These are phyloP conservation scores for Phytophthora macrochlamydospora DNA, from an alignment of 352 stramenopile genomes.

Conservation along the genomic window DNA sequence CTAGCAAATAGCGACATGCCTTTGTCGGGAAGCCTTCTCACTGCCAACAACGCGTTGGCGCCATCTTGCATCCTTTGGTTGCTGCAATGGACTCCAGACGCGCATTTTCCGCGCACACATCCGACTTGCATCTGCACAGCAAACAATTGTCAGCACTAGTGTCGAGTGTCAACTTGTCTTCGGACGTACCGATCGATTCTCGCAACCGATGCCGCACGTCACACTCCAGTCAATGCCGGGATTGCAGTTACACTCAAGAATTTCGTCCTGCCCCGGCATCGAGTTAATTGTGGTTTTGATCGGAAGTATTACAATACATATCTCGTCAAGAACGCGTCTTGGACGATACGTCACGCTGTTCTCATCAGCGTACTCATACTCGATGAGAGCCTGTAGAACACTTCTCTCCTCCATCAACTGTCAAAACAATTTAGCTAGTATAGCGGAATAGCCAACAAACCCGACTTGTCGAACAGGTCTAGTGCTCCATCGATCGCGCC, in stretches of 20 bases:
- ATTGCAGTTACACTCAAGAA: conserved; percentile 10
- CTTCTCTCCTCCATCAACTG: conserved; percentile 4
- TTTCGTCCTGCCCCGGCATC: conserved; percentile 2
- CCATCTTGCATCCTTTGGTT: conserved; percentile 18
- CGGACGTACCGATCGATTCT: conserved; percentile 8
- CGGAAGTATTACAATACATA: neutral
- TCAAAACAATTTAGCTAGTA: no score
- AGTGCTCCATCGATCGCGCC: no score
- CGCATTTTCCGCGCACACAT: conserved; percentile 7
- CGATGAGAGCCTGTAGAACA: conserved; percentile 7
- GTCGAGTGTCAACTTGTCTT: no score
- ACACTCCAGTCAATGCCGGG: neutral
- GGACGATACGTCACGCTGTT: conserved; percentile 1
- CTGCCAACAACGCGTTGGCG: neutral
- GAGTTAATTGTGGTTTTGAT: neutral
- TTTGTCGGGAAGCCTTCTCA: conserved; percentile 11
- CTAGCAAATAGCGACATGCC: conserved; percentile 2
- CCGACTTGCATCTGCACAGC: conserved; percentile 14
- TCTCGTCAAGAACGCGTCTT: conserved; percentile 3
- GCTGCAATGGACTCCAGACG: conserved; percentile 4
- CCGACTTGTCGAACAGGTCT: no score
- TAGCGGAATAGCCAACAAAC: no score
- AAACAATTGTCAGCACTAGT: neutral
- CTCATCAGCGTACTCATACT: conserved; percentile 3
- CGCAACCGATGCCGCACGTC: conserved; percentile 2